Evolutionary conservation across 176 grass and related monocot species (phyloP), one percentile per base, ranked within the genome.

Genomic region (Aegilops sharonensis): DNA sequence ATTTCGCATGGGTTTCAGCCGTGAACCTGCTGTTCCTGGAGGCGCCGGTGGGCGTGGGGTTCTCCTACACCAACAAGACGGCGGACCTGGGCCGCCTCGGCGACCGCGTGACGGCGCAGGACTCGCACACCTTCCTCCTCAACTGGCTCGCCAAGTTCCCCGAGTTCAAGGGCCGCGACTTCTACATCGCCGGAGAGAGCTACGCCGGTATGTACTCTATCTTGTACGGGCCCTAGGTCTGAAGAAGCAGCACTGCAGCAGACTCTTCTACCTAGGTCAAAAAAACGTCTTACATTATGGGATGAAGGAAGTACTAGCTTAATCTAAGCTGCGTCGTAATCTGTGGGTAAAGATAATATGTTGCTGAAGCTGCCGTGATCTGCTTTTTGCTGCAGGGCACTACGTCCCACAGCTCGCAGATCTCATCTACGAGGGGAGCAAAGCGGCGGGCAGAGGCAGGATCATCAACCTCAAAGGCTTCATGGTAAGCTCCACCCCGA

Each of bases 321-420:
- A 27, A 27, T 27, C 27, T 84, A 73, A 66, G 68, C 36, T 81
- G 7, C 77, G 8, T 85, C 36, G 68, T 64, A 37, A 76, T 12
- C 36, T 57, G 75, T 2, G 13, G 57, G 23, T 20, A 57, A 78
- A 72, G 23, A 42, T 34, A 14, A 30, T 42, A 5, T 1, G 30
- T 17, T 12, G 9, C 15, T 74, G 79, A 52, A 78, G 48, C 71
- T 62, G 71, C 52, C 11, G 5, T 70, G 59, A 18, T 67, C 24
- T 15, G 89, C 18, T 88, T 85, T 83, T 17, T 18, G 14, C 70
- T 84, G 81, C 32, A 98, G 96, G 96, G 80, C 96, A 98, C 68
- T 98, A 98, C 81, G 96, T 95, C 64, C 96, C 96, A 39, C 96
- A 98, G 84, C 93, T 98, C 48, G 88, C 96, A 21, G 91, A 98